These are phyloP conservation scores for Aegilops sharonensis DNA, from an alignment of 176 grass and related monocot species.

Conservation along the genomic window DNA sequence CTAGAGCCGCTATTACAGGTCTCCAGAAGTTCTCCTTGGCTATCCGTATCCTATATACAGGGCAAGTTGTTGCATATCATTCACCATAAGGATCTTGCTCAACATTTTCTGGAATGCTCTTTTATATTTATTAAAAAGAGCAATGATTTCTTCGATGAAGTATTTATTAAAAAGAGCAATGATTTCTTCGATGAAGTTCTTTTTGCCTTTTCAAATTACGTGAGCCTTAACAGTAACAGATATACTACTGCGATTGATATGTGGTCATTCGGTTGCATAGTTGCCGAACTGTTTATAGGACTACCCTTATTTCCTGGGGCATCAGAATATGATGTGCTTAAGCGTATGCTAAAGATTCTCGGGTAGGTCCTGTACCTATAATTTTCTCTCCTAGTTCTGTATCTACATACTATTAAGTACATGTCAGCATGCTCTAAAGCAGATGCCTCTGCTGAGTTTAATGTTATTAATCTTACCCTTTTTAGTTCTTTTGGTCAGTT, in stretches of 20 bases:
- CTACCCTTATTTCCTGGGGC: slow-evolving; percentile 95
- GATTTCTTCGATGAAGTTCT: background rate
- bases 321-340: slow-evolving; percentile 93
- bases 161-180: background rate
- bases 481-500: background rate
- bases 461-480: background rate
- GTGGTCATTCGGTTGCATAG: slow-evolving; percentile 96
- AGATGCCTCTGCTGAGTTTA: background rate
- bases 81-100: slow-evolving; percentile 22
- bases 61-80: background rate
- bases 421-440: background rate
- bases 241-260: slow-evolving; percentile 93
- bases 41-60: slow-evolving; percentile 89
- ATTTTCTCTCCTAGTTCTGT: slow-evolving; percentile 10
- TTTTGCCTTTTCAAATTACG: slow-evolving; percentile 1
- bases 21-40: slow-evolving; percentile 96
- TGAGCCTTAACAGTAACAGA: slow-evolving; percentile 65
- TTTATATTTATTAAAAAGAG: background rate
- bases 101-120: background rate
- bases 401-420: slow-evolving; percentile 12
- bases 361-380: slow-evolving; percentile 47
- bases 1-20: slow-evolving; percentile 99
- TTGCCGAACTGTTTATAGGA: slow-evolving; percentile 92
- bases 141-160: background rate
- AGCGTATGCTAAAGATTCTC: slow-evolving; percentile 81